phyloP scores from a whole-genome alignment of 2,329 filamentous ascomycete species.

The Phaeosphaeriaceae sp. region DNA sequence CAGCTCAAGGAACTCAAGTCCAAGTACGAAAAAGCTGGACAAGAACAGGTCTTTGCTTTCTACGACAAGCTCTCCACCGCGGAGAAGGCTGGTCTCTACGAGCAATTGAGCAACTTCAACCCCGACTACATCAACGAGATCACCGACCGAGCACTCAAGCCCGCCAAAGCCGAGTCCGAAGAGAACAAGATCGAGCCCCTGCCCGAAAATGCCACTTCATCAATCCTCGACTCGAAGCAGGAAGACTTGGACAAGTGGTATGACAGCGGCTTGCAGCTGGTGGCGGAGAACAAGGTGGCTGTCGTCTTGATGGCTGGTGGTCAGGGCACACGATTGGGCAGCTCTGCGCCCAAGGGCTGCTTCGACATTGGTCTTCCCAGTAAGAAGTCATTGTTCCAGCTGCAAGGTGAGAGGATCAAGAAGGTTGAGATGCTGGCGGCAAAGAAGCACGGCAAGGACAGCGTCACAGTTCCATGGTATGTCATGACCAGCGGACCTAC shows the following conservation, averaged over 20 bases:
- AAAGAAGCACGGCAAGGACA: slow-evolving; percentile 68
- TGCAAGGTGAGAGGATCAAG: slow-evolving; percentile 92
- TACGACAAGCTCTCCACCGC: slow-evolving; percentile 78
- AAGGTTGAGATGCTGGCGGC: slow-evolving; percentile 84
- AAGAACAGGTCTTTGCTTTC: slow-evolving; percentile 86
- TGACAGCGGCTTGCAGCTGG: slow-evolving; percentile 70
- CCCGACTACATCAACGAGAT: slow-evolving; percentile 88
- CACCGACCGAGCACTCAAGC: slow-evolving; percentile 81
- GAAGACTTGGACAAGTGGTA: slow-evolving; percentile 87
- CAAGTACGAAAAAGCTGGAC: slow-evolving; percentile 76
- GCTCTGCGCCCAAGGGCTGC: slow-evolving; percentile 95
- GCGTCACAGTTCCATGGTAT: slow-evolving; percentile 87
- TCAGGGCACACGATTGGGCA: slow-evolving; percentile 92
- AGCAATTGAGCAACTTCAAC: slow-evolving; percentile 83
- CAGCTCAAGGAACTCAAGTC: slow-evolving; percentile 73
- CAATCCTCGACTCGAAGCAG: slow-evolving; percentile 85
- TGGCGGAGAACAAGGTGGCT: slow-evolving; percentile 74
- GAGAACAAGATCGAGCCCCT: slow-evolving; percentile 78
- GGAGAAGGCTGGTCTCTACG: slow-evolving; percentile 81
- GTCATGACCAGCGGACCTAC: slow-evolving; percentile 99
- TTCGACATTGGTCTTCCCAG: slow-evolving; percentile 95
- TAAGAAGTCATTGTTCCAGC: slow-evolving; percentile 93
- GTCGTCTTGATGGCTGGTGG: slow-evolving; percentile 98
- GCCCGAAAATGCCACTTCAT: slow-evolving; percentile 84
- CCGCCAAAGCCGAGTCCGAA: slow-evolving; percentile 67